phyloP scores from a whole-genome alignment of 805 yeast genomes.

The Blastobotrys mokoenaii region DNA sequence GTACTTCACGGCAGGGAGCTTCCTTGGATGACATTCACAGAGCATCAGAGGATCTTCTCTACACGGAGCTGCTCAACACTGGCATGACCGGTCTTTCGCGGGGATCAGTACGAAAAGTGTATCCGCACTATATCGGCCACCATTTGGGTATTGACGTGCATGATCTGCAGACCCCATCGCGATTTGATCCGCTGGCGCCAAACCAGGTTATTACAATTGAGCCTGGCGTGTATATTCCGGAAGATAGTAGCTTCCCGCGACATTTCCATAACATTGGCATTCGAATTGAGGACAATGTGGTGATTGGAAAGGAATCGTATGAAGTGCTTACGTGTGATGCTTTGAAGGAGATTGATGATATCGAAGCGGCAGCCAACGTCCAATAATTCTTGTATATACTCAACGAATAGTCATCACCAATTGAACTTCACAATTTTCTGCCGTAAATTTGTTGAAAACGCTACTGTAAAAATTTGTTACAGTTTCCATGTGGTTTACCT shows the following conservation, averaged over 20 bases:
- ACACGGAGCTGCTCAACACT: constrained; percentile 56
- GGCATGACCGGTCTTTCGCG: constrained; percentile 44
- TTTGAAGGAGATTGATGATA: constrained; percentile 75
- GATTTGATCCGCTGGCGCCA: constrained; percentile 42
- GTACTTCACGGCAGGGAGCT: constrained; percentile 43
- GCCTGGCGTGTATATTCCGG: constrained; percentile 91
- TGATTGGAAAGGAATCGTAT: constrained; percentile 53
- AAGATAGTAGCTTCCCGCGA: constrained; percentile 59
- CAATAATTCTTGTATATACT: no score
- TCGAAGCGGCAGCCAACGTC: constrained; percentile 36
- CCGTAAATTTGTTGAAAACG: no score
- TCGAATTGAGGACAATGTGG: constrained; percentile 90
- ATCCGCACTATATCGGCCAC: constrained; percentile 95
- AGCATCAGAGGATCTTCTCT: constrained; percentile 50
- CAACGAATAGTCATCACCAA: no score
- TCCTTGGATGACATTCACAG: constrained; percentile 73
- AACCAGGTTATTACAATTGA: constrained; percentile 92
- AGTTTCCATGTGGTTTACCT: no score
- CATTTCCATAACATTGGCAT: constrained; percentile 84
- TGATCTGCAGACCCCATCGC: constrained; percentile 33
- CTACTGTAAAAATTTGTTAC: no score
- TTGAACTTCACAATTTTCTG: no score
- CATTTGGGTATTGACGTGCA: constrained; percentile 82
- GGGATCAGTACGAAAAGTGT: constrained; percentile 37
- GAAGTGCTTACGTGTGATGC: constrained; percentile 72